Evolutionary conservation across 306 rosid species (phyloP).

Genomic region (Cucumis hystrix): DNA sequence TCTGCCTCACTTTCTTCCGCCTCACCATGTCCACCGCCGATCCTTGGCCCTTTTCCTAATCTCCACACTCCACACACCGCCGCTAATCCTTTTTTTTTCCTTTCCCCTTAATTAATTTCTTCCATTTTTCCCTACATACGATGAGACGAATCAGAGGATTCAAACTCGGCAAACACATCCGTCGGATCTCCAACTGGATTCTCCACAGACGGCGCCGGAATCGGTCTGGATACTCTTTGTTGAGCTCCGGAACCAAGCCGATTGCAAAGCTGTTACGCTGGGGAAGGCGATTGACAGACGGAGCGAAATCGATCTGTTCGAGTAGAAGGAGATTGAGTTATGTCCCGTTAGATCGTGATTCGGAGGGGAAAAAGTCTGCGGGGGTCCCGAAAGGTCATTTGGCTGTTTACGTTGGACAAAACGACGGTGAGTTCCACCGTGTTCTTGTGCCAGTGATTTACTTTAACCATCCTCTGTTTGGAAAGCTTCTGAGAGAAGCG

Average conservation of each 20-base stretch:
- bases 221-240: constrained; percentile 15
- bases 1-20: constrained; percentile 41
- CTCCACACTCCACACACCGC: not conserved
- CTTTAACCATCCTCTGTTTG: constrained; percentile 77
- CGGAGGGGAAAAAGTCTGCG: not conserved
- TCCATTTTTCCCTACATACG: not conserved
- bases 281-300: constrained; percentile 37
- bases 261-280: constrained; percentile 34
- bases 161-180: constrained; percentile 47
- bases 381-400: constrained; percentile 72
- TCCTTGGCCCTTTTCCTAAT: constrained; percentile 56
- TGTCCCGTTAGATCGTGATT: constrained; percentile 23
- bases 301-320: constrained; percentile 37
- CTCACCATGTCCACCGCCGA: constrained; percentile 61
- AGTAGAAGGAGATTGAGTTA: constrained; percentile 27
- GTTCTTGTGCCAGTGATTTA: constrained; percentile 84
- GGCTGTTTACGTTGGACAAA: constrained; percentile 81
- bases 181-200: constrained; percentile 35
- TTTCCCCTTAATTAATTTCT: not conserved
- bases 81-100: not conserved
- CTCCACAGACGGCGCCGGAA: constrained; percentile 10
- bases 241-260: constrained; percentile 11
- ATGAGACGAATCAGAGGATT: constrained; percentile 45
- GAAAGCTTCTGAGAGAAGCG: constrained; percentile 53
- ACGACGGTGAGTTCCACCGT: constrained; percentile 56